Evolutionary conservation across 1,284 basidiomycete species (phyloP), one percentile per base, ranked within the genome.

Genomic region (Boletus mariae): DNA sequence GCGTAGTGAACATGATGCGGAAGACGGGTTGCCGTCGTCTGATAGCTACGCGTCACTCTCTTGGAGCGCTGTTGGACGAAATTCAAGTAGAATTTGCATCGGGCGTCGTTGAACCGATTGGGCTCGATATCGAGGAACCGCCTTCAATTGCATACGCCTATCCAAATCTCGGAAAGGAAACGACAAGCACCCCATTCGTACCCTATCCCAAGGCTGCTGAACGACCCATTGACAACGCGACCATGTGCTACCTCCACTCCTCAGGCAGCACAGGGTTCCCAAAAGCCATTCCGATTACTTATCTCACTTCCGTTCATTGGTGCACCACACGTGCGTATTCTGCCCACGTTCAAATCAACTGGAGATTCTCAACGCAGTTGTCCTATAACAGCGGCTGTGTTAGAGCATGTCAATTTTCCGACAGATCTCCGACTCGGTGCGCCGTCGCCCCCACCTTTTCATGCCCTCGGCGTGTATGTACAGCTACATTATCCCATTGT

Each of bases 1-100:
- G 73, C 0, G 57, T 74, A 5, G 52, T 56, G 2, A 61, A 72
- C 47, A 60, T 75, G 52, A 56, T 75, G 46, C 57, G 52, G 48
- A 68, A 63, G 52, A 66, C 65, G 0, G 55, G 56, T 1, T 69
- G 66, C 13, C 64, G 60, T 43, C 68, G 68, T 11, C 7, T 76
- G 25, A 54, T 75, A 7, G 61, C 64, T 1, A 73, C 72, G 0
- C 57, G 57, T 3, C 51, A 55, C 12, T 68, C 66, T 0, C 58
- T 72, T 2, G 49, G 32, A 1, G 6, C 46, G 0, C 63, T 75
- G 4, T 37, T 72, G 3, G 61, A 68, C 15, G 59, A 54, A 0
- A 51, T 75, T 9, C 51, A 52, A 23, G 28, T 49, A 2, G 65
- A 70, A 42, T 26, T 69, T 1, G 13, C 51, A 26, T 25, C 23